Percentiles rank a stretch among this genome's conserved stretches.
phyloP scores from a whole-genome alignment of 371 early-diverging fungal genomes.

The Blyttiomyces sp. region DNA sequence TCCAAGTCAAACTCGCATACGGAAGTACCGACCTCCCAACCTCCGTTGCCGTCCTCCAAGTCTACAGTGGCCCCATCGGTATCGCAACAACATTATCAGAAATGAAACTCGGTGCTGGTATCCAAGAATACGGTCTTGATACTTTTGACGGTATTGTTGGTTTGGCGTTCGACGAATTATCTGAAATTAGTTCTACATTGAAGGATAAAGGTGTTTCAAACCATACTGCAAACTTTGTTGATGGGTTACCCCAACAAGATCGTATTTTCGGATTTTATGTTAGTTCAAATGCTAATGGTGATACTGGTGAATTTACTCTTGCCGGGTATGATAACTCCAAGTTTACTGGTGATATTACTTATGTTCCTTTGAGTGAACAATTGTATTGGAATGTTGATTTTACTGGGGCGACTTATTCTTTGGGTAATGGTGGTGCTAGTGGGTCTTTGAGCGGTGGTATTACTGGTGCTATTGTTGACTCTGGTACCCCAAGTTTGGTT shows the following conservation, averaged over 20 bases:
- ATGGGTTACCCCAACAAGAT: neutral
- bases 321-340: slow-evolving; percentile 55
- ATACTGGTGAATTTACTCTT: slow-evolving; percentile 56
- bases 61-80: neutral
- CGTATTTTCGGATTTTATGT: slow-evolving; percentile 12
- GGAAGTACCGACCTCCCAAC: too few species aligned
- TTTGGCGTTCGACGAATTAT: neutral
- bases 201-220: neutral
- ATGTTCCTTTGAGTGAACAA: slow-evolving; percentile 31
- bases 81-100: neutral
- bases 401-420: slow-evolving; percentile 16
- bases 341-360: slow-evolving; percentile 52
- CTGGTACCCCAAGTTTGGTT: slow-evolving; percentile 63
- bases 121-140: neutral
- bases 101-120: neutral
- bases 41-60: neutral
- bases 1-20: too few species aligned
- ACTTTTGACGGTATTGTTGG: neutral
- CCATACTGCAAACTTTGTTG: slow-evolving; percentile 4
- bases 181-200: neutral
- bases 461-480: slow-evolving; percentile 24
- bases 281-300: slow-evolving; percentile 5
- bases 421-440: slow-evolving; percentile 3
- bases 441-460: slow-evolving; percentile 5
- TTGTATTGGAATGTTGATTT: slow-evolving; percentile 8